Base-by-base conservation (phyloP, 2,329 filamentous ascomycete genomes). In the Epichloe scottii region DNA sequence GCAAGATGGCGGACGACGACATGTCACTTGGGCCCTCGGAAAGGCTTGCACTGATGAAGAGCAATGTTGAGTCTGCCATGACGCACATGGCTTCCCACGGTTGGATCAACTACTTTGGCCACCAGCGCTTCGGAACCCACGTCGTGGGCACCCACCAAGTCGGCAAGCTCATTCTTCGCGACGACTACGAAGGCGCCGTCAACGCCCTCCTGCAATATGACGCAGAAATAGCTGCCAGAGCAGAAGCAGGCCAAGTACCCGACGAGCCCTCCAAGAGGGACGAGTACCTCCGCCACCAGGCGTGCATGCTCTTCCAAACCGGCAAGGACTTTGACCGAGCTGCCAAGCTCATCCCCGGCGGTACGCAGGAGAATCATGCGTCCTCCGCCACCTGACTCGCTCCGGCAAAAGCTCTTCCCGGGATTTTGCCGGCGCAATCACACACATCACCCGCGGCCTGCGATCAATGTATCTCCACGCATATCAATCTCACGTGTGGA, bases 71-170 rank as follows among this genome's bases (percentile, higher is more conserved):
- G 51, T 66, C 74, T 14, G 75, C 87, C 1, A 71, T 95, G 48
- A 71, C 77, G 41, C 79, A 84, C 55, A 79, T 97, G 57, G 73
- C 77, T 50, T 70, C 81, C 42, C 77, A 84, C 43, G 93, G 93
- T 3, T 98, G 94, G 73, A 83, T 98, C 68, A 98, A 98, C 69
- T 98, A 97, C 71, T 98, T 90, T 62, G 93, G 93, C 8, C 81
- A 97, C n/a, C 93, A 98, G 69, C 83, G 93, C 23, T 98, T 98
- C 60, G 93, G 93, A 30, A 91, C 89, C 0, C 91, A 93, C 66
- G 73, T 81, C 30, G 85, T 87, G 12, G 86, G 89, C 35, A 98
- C 93, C 0, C 89, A 97, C 61, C 78, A 84, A 40, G 74, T 96
- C 47, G 93, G 93, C 46, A 80, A 85, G 63, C 84, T 87, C 64